A percentile compares a stretch with the other conserved stretches of the same genome.
These are phyloP conservation scores for Lachnellula occidentalis DNA, from an alignment of 2,329 filamentous ascomycete genomes.

Conservation along the genomic window DNA sequence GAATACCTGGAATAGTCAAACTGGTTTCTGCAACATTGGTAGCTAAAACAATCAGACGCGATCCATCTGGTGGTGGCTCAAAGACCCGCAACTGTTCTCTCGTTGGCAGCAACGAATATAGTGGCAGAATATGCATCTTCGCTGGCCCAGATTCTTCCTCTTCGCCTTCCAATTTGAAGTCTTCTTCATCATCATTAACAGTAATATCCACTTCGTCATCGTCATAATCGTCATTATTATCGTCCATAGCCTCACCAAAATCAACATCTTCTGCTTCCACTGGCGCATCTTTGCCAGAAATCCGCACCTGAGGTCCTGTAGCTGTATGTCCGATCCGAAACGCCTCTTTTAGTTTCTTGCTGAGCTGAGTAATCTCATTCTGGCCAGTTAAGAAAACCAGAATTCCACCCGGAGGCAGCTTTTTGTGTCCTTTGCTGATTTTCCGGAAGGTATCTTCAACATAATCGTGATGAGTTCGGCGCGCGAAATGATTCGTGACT, in stretches of 20 bases:
- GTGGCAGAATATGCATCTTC: constrained; percentile 81
- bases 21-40: constrained; percentile 98
- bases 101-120: constrained; percentile 89
- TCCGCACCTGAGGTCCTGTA: constrained; percentile 61
- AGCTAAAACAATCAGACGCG: constrained; percentile 79
- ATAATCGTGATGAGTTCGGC: constrained; percentile 79
- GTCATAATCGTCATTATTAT: constrained; percentile 49
- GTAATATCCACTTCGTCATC: constrained; percentile 59
- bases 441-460: constrained; percentile 87
- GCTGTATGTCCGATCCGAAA: constrained; percentile 43
- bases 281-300: constrained; percentile 71
- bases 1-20: constrained; percentile 90
- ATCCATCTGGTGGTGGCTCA: constrained; percentile 73
- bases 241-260: constrained; percentile 60
- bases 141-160: constrained; percentile 60
- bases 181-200: constrained; percentile 35
- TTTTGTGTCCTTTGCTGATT: constrained; percentile 78
- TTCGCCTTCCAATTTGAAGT: constrained; percentile 54
- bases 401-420: constrained; percentile 84
- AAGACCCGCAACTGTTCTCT: constrained; percentile 90
- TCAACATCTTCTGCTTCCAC: constrained; percentile 85
- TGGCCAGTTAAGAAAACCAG: constrained; percentile 93
- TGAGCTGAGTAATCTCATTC: constrained; percentile 82
- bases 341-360: constrained; percentile 67
- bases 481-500: constrained; percentile 83